A percentile compares a stretch with the other conserved stretches of the same genome.
phyloP scores from a whole-genome alignment of 331 rosid species.

The Malus hybrid region DNA sequence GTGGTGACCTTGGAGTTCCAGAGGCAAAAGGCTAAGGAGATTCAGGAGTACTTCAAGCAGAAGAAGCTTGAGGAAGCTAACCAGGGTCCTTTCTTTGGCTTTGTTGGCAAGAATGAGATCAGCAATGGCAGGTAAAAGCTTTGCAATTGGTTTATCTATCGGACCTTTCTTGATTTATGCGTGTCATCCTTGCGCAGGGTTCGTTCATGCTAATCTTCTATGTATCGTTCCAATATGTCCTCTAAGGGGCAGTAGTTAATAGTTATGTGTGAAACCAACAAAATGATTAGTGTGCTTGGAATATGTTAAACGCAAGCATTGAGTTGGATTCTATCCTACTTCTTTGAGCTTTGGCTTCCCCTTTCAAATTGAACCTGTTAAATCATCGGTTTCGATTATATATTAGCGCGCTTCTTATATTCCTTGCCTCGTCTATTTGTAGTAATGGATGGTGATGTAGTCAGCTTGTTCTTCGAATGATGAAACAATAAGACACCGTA shows the following conservation, averaged over 20 bases:
- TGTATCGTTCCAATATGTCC: no score
- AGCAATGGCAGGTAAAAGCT: conserved; percentile 69
- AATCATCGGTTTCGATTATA: no score
- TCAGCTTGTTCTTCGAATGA: not conserved
- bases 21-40: conserved; percentile 94
- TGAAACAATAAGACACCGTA: not conserved
- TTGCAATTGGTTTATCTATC: not conserved
- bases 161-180: not conserved
- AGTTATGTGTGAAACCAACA: no score
- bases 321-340: not conserved
- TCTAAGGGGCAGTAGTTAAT: no score
- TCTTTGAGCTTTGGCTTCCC: not conserved
- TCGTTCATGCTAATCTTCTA: no score
- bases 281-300: no score
- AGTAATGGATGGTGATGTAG: not conserved
- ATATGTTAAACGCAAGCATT: no score
- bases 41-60: conserved; percentile 85
- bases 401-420: not conserved
- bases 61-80: conserved; percentile 78
- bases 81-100: conserved; percentile 87
- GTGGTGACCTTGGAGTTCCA: conserved; percentile 80
- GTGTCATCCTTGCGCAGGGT: not conserved
- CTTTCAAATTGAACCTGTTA: not conserved
- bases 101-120: conserved; percentile 80
- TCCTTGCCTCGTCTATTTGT: not conserved